Evolutionary conservation across 768 basidiomycete species (phyloP).

Genomic region (Trametes coccinea): DNA sequence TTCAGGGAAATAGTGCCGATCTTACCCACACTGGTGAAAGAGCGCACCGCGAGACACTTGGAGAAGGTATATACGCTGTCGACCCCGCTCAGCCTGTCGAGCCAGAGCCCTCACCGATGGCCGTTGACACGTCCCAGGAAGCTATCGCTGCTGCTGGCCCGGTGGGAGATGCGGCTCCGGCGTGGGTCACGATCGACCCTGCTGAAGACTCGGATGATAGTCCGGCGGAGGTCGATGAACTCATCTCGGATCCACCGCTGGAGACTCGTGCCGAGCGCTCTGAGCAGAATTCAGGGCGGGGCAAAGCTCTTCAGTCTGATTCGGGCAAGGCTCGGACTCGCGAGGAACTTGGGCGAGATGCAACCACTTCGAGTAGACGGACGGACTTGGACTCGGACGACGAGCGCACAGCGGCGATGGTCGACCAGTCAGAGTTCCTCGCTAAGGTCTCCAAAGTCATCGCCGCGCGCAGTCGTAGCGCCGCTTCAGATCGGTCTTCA

Average conservation of each 20-base stretch:
- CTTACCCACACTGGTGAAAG: too few species aligned
- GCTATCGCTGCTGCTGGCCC: neutral
- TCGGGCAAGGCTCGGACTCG: neutral
- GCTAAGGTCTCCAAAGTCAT: neutral
- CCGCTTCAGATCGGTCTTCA: neutral
- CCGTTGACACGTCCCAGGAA: neutral
- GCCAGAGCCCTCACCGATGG: neutral
- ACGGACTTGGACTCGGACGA: constrained; percentile 22
- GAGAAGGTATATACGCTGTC: neutral
- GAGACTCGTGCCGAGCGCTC: neutral
- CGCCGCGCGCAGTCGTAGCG: neutral
- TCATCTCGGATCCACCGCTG: neutral
- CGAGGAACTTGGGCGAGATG: neutral
- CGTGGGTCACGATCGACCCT: constrained; percentile 4
- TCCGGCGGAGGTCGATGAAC: constrained; percentile 15
- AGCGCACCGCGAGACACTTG: neutral
- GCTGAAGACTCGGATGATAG: constrained; percentile 2
- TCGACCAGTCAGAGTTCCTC: constrained; percentile 1
- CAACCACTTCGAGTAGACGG: neutral
- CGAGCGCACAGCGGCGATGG: constrained; percentile 19
- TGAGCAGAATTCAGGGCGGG: neutral
- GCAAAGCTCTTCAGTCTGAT: neutral
- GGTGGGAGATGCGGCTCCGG: neutral
- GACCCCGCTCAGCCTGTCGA: neutral
- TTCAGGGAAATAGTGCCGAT: too few species aligned